Conservation (phyloP, 139 green algal genomes). For the Auxenochlorella protothecoides region DNA sequence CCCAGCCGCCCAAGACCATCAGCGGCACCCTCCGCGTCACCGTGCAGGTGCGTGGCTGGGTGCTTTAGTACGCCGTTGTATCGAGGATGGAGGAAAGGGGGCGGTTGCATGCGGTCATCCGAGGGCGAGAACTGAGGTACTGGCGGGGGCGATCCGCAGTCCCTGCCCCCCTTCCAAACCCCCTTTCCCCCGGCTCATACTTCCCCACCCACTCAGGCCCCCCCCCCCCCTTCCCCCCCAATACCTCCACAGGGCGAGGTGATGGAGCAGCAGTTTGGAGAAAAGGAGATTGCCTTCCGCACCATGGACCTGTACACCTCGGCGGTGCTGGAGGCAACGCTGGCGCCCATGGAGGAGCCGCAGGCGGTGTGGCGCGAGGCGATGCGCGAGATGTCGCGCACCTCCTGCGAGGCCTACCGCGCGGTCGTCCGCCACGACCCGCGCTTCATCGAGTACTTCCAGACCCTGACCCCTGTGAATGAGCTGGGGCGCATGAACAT, state of each 20-base stretch:
- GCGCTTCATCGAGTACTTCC: constrained; percentile 87
- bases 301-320: constrained; percentile 80
- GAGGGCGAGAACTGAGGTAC: background rate
- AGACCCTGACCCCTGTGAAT: constrained; percentile 74
- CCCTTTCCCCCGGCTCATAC: constrained; percentile 34
- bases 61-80: background rate
- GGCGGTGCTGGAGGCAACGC: constrained; percentile 67
- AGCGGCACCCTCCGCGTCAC: constrained; percentile 83
- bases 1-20: constrained; percentile 80
- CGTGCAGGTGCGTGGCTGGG: constrained; percentile 49
- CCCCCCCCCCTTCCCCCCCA: constrained; percentile 18
- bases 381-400: constrained; percentile 65
- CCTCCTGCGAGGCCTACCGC: constrained; percentile 59
- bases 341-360: constrained; percentile 42
- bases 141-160: constrained; percentile 10
- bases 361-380: constrained; percentile 45
- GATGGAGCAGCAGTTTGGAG: constrained; percentile 73
- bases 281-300: constrained; percentile 53
- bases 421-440: constrained; percentile 38
- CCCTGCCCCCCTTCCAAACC: constrained; percentile 38
- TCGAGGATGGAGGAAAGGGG: no score
- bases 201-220: constrained; percentile 33
- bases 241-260: constrained; percentile 63
- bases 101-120: no score
- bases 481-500: constrained; percentile 98